Percentiles rank a stretch among this genome's conserved stretches.
Evolutionary conservation across 306 rosid species (phyloP).

Genomic region (Inga laurina): DNA sequence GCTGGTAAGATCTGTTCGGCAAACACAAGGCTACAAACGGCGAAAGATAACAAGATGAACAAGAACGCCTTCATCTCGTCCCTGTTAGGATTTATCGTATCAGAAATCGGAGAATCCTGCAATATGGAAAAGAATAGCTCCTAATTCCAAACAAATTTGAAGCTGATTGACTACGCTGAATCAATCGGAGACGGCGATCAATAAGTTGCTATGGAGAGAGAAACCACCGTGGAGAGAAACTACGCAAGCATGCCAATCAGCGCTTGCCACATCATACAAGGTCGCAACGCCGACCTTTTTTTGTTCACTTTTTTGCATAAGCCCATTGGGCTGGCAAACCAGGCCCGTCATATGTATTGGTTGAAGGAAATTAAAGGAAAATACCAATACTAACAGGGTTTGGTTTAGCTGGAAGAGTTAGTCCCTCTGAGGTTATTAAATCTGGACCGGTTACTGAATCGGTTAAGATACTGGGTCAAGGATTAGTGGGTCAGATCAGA

Average conservation of each 20-base stretch:
- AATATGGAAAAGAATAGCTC: neutral
- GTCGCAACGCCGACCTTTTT: neutral
- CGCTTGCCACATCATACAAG: neutral
- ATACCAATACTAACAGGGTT: too few relatives aligned
- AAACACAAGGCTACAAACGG: constrained; percentile 34
- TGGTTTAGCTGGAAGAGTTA: too few relatives aligned
- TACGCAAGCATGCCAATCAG: neutral
- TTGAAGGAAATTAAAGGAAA: neutral
- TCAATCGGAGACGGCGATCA: neutral
- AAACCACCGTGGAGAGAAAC: neutral
- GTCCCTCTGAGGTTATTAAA: too few relatives aligned
- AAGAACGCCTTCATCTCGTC: constrained; percentile 46
- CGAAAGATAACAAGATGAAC: constrained; percentile 36
- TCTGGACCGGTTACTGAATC: too few relatives aligned
- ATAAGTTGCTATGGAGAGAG: neutral
- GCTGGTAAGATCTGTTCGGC: constrained; percentile 68
- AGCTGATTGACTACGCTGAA: neutral
- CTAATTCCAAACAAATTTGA: neutral
- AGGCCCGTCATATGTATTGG: neutral
- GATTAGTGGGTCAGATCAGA: too few relatives aligned
- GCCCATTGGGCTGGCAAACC: neutral
- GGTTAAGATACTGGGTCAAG: too few relatives aligned
- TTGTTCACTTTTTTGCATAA: neutral
- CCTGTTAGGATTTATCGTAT: neutral
- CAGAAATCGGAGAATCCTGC: neutral